Evolutionary conservation across 495 filamentous ascomycete genomes (phyloP).

Genomic region (Penicillium coprophilum): DNA sequence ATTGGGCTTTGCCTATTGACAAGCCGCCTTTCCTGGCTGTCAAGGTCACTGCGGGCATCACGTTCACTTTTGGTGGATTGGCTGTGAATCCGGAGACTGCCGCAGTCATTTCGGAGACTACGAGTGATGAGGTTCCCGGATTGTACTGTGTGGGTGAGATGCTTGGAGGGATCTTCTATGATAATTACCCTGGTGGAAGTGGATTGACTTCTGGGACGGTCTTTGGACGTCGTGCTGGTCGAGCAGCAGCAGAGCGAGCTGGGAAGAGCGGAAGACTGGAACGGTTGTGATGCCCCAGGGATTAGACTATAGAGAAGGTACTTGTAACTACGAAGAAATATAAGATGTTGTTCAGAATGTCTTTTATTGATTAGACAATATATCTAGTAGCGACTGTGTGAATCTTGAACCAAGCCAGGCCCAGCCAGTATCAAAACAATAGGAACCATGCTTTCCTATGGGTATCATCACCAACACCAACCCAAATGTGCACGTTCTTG

Average conservation of each 20-base stretch:
- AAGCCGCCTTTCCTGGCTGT: slow-evolving; percentile 57
- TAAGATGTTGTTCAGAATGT: background rate
- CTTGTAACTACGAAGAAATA: background rate
- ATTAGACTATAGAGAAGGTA: background rate
- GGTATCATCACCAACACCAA: slow-evolving; percentile 31
- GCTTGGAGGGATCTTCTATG: slow-evolving; percentile 57
- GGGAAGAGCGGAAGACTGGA: background rate
- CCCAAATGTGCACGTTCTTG: slow-evolving; percentile 21
- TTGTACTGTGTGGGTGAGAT: slow-evolving; percentile 61
- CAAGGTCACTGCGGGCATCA: slow-evolving; percentile 59
- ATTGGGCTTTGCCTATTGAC: slow-evolving; percentile 61
- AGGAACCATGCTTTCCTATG: slow-evolving; percentile 21
- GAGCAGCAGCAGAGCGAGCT: slow-evolving; percentile 31
- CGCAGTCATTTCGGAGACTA: slow-evolving; percentile 45
- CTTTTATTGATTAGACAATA: slow-evolving; percentile 28
- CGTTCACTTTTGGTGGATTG: slow-evolving; percentile 66
- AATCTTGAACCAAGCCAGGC: slow-evolving; percentile 8
- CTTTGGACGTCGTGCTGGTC: slow-evolving; percentile 55
- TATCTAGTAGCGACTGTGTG: slow-evolving; percentile 28
- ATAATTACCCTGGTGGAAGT: slow-evolving; percentile 60
- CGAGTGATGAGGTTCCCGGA: slow-evolving; percentile 46
- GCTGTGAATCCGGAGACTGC: slow-evolving; percentile 45
- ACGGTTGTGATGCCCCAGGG: background rate
- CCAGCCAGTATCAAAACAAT: slow-evolving; percentile 11
- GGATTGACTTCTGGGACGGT: slow-evolving; percentile 60